Conservation (phyloP, 352 stramenopile genomes). For the Phytophthora ramorum region DNA sequence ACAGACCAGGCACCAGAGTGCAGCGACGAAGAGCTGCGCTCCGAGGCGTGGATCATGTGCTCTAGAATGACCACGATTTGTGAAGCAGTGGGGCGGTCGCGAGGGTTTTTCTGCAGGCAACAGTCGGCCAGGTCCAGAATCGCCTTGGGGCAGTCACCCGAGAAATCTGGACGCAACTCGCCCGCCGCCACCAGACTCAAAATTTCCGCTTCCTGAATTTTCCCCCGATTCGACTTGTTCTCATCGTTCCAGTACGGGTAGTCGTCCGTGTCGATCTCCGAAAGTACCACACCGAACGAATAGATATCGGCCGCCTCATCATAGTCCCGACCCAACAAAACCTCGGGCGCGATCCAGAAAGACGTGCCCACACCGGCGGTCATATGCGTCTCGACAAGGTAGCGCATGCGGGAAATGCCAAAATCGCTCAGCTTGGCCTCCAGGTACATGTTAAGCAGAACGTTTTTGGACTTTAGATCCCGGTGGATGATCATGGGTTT, state of each 20-base stretch:
- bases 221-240: slow-evolving; percentile 36
- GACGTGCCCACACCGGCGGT: slow-evolving; percentile 48
- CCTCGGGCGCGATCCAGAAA: slow-evolving; percentile 61
- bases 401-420: slow-evolving; percentile 49
- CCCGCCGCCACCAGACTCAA: slow-evolving; percentile 39
- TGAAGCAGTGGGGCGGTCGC: slow-evolving; percentile 37
- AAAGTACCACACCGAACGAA: slow-evolving; percentile 62
- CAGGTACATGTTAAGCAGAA: slow-evolving; percentile 60
- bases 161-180: slow-evolving; percentile 42
- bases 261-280: slow-evolving; percentile 60
- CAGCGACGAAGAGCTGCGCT: slow-evolving; percentile 35
- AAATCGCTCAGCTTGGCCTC: slow-evolving; percentile 80
- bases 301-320: slow-evolving; percentile 64
- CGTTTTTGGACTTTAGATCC: slow-evolving; percentile 57
- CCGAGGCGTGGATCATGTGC: slow-evolving; percentile 40
- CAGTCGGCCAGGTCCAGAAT: slow-evolving; percentile 50
- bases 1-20: slow-evolving; percentile 35
- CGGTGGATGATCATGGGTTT: slow-evolving; percentile 59
- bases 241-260: slow-evolving; percentile 51
- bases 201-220: slow-evolving; percentile 45
- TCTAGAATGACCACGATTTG: slow-evolving; percentile 49
- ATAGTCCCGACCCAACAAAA: slow-evolving; percentile 60
- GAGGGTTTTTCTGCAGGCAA: slow-evolving; percentile 44
- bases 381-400: slow-evolving; percentile 49
- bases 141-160: slow-evolving; percentile 42